A percentile compares a stretch with the other conserved stretches of the same genome.
These are phyloP conservation scores for Setaria italica DNA, from an alignment of 202 grass and related monocot species.

Conservation along the genomic window DNA sequence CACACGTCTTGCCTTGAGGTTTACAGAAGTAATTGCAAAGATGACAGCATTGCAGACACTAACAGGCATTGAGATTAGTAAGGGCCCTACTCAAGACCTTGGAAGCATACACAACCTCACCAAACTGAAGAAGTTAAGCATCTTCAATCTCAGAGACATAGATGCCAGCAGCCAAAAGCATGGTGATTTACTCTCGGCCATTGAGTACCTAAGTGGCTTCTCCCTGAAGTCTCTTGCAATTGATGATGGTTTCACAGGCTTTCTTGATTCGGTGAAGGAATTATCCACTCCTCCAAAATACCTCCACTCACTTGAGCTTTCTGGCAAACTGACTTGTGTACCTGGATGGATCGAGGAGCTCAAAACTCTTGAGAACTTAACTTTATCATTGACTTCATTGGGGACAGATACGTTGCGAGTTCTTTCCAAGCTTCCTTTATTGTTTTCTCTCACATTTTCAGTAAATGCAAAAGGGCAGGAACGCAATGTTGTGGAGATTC, in stretches of 20 bases:
- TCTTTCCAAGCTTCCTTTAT: not conserved
- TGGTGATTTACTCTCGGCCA: not conserved
- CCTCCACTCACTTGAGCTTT: constrained; percentile 5
- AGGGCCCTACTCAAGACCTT: no score
- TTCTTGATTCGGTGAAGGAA: not conserved
- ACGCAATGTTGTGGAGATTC: not conserved
- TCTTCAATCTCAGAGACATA: not conserved
- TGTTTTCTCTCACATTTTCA: constrained; percentile 25
- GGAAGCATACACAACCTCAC: constrained; percentile 14
- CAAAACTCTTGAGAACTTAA: constrained; percentile 20
- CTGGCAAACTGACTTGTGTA: not conserved
- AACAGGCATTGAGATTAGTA: constrained; percentile 2
- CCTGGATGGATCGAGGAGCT: not conserved
- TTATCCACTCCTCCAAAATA: constrained; percentile 10
- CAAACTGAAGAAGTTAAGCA: constrained; percentile 27
- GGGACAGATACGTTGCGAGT: not conserved
- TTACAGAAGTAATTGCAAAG: not conserved
- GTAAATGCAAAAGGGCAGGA: not conserved
- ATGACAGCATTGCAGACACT: constrained; percentile 1
- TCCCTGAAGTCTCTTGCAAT: constrained; percentile 29
- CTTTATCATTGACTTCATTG: constrained; percentile 8
- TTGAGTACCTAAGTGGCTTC: constrained; percentile 19
- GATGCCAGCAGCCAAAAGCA: not conserved
- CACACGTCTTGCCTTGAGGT: not conserved
- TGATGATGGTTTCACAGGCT: constrained; percentile 6